Conservation (phyloP, 768 basidiomycete genomes). For the Filobasidium floriforme region DNA sequence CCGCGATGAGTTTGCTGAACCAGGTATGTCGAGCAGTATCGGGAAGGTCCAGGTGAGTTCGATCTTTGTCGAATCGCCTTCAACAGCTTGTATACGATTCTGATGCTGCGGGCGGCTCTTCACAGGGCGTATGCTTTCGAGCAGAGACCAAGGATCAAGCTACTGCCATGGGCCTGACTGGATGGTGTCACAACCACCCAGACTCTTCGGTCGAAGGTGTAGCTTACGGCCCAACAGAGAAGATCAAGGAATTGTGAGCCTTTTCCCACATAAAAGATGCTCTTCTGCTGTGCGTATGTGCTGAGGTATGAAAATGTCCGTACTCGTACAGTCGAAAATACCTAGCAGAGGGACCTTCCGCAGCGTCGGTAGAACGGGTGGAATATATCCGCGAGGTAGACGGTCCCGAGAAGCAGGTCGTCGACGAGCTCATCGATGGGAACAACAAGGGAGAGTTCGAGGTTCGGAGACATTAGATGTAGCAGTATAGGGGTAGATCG, state of each 20-base stretch:
- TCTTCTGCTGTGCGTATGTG: neutral
- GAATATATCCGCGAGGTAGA: constrained; percentile 29
- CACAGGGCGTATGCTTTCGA: neutral
- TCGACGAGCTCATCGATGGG: constrained; percentile 23
- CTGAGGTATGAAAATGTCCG: neutral
- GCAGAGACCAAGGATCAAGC: constrained; percentile 22
- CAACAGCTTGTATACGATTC: too few species aligned
- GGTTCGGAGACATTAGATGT: constrained; percentile 9
- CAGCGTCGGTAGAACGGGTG: constrained; percentile 32
- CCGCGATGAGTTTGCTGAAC: too few species aligned
- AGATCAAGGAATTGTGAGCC: constrained; percentile 36
- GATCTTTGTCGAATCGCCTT: neutral
- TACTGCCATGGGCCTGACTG: constrained; percentile 30
- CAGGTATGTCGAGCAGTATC: neutral
- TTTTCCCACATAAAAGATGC: neutral
- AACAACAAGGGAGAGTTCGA: constrained; percentile 15
- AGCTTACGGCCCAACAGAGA: constrained; percentile 30
- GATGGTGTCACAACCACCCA: constrained; percentile 39
- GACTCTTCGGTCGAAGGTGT: constrained; percentile 39
- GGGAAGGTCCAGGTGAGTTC: constrained; percentile 5
- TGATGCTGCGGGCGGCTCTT: too few species aligned
- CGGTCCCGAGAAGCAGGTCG: constrained; percentile 28
- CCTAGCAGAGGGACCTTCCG: constrained; percentile 31
- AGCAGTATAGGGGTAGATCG: neutral
- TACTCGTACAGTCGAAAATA: constrained; percentile 25